Evolutionary conservation across 306 rosid genomes (phyloP).

Genomic region (Fagus crenata): DNA sequence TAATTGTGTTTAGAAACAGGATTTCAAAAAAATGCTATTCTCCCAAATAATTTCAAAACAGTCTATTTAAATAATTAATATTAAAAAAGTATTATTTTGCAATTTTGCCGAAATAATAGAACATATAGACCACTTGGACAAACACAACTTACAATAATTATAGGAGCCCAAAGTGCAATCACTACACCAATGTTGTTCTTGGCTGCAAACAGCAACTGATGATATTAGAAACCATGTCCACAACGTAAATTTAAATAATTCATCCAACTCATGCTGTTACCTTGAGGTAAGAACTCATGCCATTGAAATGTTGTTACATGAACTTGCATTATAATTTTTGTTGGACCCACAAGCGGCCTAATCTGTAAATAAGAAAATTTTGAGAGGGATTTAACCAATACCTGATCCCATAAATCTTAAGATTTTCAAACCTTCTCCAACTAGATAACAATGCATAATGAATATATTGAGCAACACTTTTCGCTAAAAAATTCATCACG

Average conservation of each 20-base stretch:
- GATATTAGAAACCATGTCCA: conserved; percentile 25
- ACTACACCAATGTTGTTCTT: conserved; percentile 81
- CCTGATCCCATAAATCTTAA: neutral
- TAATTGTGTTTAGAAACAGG: too few relatives aligned
- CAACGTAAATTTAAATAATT: conserved; percentile 11
- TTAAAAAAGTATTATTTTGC: too few relatives aligned
- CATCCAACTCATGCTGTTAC: conserved; percentile 43
- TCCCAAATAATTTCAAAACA: too few relatives aligned
- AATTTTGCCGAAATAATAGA: neutral
- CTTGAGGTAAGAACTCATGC: conserved; percentile 96
- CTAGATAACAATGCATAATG: neutral
- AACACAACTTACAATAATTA: conserved; percentile 73
- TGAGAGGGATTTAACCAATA: conserved; percentile 20
- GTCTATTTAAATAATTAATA: too few relatives aligned
- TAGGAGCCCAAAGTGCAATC: conserved; percentile 85
- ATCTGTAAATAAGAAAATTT: conserved; percentile 57
- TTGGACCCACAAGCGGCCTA: conserved; percentile 87
- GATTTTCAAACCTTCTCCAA: conserved; percentile 1
- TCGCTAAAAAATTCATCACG: neutral
- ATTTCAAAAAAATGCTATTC: too few relatives aligned
- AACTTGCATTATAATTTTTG: conserved; percentile 69
- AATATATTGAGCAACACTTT: neutral
- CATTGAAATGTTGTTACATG: conserved; percentile 51
- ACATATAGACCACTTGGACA: conserved; percentile 9
- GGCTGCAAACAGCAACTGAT: conserved; percentile 59